phyloP scores from a whole-genome alignment of 495 filamentous ascomycete species.

The Talaromyces thailandensis region DNA sequence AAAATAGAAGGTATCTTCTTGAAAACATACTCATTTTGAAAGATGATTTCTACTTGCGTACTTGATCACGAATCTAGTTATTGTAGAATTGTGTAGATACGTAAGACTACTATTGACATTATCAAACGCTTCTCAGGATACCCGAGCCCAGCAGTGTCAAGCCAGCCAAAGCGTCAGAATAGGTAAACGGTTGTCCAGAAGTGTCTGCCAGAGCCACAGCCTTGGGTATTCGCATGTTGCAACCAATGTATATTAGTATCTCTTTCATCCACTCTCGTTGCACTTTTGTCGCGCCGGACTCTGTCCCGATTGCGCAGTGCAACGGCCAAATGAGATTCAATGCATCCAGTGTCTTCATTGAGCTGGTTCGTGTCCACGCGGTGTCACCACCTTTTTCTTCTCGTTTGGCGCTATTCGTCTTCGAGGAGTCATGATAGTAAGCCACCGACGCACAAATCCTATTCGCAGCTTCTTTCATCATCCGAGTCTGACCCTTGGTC shows the following conservation, averaged over 20 bases:
- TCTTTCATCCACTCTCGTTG: not conserved
- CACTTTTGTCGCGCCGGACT: not conserved
- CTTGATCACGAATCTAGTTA: not conserved
- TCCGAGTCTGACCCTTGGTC: not conserved
- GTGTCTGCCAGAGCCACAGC: not conserved
- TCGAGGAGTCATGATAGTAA: not conserved
- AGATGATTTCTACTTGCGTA: not conserved
- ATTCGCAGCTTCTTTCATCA: not conserved
- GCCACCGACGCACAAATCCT: not conserved
- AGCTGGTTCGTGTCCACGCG: not conserved
- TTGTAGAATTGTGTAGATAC: not conserved
- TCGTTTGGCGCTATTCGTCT: not conserved
- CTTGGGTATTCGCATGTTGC: not conserved
- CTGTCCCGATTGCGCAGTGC: not conserved
- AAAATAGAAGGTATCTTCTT: not conserved
- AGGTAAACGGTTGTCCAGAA: not conserved
- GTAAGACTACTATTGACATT: not conserved
- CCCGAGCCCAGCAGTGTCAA: not conserved
- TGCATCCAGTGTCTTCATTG: not conserved
- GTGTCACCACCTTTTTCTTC: not conserved
- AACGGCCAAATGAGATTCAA: not conserved
- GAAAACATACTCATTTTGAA: not conserved
- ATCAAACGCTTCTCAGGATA: not conserved
- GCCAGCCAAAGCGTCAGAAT: not conserved
- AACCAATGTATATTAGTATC: not conserved